phyloP scores from a whole-genome alignment of 2,329 filamentous ascomycete species.

The Diaporthe longicolla region DNA sequence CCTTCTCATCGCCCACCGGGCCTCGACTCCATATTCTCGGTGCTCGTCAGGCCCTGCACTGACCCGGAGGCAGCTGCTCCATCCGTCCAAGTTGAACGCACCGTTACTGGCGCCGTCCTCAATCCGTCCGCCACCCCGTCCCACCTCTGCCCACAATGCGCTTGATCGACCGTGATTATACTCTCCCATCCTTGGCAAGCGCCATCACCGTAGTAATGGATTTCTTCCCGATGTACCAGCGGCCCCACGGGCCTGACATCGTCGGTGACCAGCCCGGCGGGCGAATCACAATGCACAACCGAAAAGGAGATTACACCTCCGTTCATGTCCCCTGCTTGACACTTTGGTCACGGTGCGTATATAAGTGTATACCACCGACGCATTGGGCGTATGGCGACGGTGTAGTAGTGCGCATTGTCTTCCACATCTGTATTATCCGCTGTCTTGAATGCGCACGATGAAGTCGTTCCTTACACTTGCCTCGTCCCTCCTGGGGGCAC shows the following conservation, averaged over 20 bases:
- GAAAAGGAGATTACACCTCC: constrained; percentile 17
- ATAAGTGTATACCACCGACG: constrained; percentile 11
- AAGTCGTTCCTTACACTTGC: constrained; percentile 43
- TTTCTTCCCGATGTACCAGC: background rate
- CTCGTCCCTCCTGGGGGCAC: constrained; percentile 47
- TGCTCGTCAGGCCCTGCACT: constrained; percentile 11
- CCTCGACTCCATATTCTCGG: constrained; percentile 17
- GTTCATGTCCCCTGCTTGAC: background rate
- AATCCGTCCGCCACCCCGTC: background rate
- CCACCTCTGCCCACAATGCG: background rate
- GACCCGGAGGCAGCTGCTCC: constrained; percentile 25
- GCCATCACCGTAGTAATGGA: constrained; percentile 7
- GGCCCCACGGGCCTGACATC: background rate
- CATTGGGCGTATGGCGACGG: background rate
- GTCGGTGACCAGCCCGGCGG: background rate
- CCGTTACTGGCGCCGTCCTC: background rate
- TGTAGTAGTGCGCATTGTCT: background rate
- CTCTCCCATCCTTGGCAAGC: constrained; percentile 19
- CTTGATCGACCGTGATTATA: background rate
- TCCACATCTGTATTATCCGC: background rate
- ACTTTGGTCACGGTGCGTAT: background rate
- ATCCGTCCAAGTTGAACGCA: background rate
- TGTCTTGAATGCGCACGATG: constrained; percentile 44
- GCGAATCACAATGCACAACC: constrained; percentile 1
- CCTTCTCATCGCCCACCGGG: constrained; percentile 8